Evolutionary conservation across 768 basidiomycete genomes (phyloP).

Genomic region (Trametes sanguinea): DNA sequence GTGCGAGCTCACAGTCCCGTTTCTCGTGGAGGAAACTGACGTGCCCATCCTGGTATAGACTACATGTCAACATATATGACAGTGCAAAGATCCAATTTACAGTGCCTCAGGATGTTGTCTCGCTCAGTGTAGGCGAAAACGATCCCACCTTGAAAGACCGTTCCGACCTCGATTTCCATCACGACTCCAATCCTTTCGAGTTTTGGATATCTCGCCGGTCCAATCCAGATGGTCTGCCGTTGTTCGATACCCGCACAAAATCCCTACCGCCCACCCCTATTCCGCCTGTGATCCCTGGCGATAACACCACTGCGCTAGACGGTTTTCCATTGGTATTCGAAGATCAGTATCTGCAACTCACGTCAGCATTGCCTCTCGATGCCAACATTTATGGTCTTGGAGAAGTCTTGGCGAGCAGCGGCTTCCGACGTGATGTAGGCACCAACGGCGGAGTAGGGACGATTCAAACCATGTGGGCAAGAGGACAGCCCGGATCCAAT

Average conservation of each 20-base stretch:
- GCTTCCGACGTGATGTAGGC: constrained; percentile 63
- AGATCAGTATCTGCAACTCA: constrained; percentile 75
- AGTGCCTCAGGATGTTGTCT: constrained; percentile 56
- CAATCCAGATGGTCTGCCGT: constrained; percentile 50
- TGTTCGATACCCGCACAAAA: constrained; percentile 70
- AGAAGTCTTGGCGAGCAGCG: constrained; percentile 69
- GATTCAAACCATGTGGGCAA: constrained; percentile 68
- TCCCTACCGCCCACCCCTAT: constrained; percentile 65
- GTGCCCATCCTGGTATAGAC: constrained; percentile 52
- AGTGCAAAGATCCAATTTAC: constrained; percentile 62
- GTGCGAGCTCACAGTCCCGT: constrained; percentile 23
- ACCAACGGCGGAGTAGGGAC: constrained; percentile 52
- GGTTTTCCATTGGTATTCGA: constrained; percentile 77
- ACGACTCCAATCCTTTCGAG: constrained; percentile 63
- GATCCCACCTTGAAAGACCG: constrained; percentile 28
- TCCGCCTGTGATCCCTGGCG: constrained; percentile 51
- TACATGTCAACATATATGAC: constrained; percentile 72
- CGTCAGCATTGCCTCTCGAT: constrained; percentile 63
- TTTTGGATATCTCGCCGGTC: constrained; percentile 80
- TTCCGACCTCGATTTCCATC: constrained; percentile 73
- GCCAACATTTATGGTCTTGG: constrained; percentile 82
- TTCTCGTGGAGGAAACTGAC: not conserved
- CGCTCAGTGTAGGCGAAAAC: constrained; percentile 34
- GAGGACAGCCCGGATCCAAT: constrained; percentile 63
- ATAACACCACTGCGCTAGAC: constrained; percentile 57